Evolutionary conservation across 2,329 filamentous ascomycete species (phyloP).

Genomic region (Ceratocystis cacaofunesta): DNA sequence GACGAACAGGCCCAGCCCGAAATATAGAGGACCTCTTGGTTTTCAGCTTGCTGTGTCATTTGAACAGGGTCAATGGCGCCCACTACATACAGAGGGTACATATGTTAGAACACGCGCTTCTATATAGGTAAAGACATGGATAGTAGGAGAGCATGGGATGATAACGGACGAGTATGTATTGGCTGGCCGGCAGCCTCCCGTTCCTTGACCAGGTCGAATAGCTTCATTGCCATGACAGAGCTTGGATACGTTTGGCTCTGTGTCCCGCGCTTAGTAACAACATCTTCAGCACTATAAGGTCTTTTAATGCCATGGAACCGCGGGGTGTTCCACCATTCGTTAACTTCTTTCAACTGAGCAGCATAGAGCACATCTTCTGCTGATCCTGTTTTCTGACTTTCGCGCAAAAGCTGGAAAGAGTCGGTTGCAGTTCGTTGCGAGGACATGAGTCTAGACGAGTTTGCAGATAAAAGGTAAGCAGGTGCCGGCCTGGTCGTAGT

Average conservation of each 20-base stretch:
- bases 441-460: slow-evolving; percentile 13
- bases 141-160: neutral
- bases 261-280: slow-evolving; percentile 83
- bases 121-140: neutral
- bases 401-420: slow-evolving; percentile 72
- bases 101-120: slow-evolving; percentile 17
- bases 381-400: slow-evolving; percentile 58
- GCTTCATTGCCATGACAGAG: slow-evolving; percentile 85
- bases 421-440: slow-evolving; percentile 41
- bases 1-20: slow-evolving; percentile 97
- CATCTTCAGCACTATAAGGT: slow-evolving; percentile 77
- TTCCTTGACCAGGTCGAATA: slow-evolving; percentile 78
- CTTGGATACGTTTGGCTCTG: slow-evolving; percentile 80
- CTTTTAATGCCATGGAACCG: slow-evolving; percentile 81
- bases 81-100: slow-evolving; percentile 38
- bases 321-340: slow-evolving; percentile 77
- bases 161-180: slow-evolving; percentile 74
- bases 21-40: slow-evolving; percentile 91
- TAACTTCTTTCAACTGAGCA: slow-evolving; percentile 68
- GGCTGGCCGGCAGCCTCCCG: slow-evolving; percentile 65
- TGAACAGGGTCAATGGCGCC: slow-evolving; percentile 97
- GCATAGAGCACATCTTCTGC: slow-evolving; percentile 78
- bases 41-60: slow-evolving; percentile 94
- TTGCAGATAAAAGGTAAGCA: slow-evolving; percentile 2
- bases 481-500: neutral